A percentile compares a stretch with the other conserved stretches of the same genome.
Conservation (phyloP, 1,284 basidiomycete genomes). For the Naganishia liquefaciens region DNA sequence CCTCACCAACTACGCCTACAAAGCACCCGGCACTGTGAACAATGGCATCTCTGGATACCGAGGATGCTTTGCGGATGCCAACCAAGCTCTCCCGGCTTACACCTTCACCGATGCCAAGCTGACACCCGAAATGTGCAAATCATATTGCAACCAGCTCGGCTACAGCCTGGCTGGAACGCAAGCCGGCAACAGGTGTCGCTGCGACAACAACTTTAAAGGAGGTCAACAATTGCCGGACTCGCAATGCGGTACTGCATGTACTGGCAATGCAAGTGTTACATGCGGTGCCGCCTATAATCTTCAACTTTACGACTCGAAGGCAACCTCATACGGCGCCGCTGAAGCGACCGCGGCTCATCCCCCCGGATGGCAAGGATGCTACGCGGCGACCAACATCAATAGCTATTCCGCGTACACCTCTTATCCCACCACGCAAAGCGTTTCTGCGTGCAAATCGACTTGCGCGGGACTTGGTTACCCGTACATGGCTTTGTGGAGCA, state of each 20-base stretch:
- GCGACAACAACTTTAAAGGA: neutral
- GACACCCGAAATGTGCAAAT: conserved; percentile 3
- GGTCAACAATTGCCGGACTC: conserved; percentile 2
- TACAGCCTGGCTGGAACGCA: neutral
- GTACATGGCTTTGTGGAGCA: neutral
- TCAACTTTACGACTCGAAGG: neutral
- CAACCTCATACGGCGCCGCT: neutral
- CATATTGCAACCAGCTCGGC: conserved; percentile 5
- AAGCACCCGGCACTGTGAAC: neutral
- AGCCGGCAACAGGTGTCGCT: neutral
- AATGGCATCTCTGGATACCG: conserved; percentile 4
- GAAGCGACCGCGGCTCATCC: neutral
- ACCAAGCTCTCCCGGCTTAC: neutral
- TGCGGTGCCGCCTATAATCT: neutral
- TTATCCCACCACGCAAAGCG: neutral
- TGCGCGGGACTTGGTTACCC: neutral
- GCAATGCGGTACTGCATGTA: neutral
- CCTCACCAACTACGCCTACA: conserved; percentile 8
- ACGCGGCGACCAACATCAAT: neutral
- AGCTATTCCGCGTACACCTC: conserved; percentile 2
- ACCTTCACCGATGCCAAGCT: neutral
- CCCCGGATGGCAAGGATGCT: conserved; percentile 2
- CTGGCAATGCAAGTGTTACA: neutral
- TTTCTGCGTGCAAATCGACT: conserved; percentile 1
- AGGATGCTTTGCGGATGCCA: neutral